Percentiles rank a stretch among this genome's conserved stretches.
phyloP scores from a whole-genome alignment of 495 filamentous ascomycete genomes.

The Penicillium daleae region DNA sequence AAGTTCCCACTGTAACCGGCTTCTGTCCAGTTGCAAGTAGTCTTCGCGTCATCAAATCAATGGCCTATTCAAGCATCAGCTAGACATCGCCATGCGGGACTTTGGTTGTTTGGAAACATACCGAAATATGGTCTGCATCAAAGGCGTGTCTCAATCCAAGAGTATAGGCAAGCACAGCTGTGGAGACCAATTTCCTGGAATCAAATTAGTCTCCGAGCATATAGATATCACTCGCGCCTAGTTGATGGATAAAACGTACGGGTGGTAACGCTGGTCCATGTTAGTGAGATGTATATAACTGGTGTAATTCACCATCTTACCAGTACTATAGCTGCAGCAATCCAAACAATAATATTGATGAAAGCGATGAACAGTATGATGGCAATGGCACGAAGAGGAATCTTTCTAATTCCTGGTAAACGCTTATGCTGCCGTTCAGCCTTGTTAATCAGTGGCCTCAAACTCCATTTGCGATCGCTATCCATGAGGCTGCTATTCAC shows the following conservation, averaged over 20 bases:
- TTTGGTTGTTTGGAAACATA: slow-evolving; percentile 25
- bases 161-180: slow-evolving; percentile 83
- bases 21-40: slow-evolving; percentile 85
- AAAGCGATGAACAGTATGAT: slow-evolving; percentile 68
- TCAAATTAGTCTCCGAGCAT: background rate
- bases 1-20: slow-evolving; percentile 94
- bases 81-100: background rate
- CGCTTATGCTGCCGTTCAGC: slow-evolving; percentile 49
- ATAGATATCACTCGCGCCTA: no score
- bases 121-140: slow-evolving; percentile 93
- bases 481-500: slow-evolving; percentile 23
- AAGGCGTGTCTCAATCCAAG: slow-evolving; percentile 92
- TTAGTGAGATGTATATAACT: slow-evolving; percentile 8
- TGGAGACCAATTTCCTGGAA: slow-evolving; percentile 65
- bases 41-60: slow-evolving; percentile 92
- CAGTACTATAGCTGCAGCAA: slow-evolving; percentile 69
- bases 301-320: slow-evolving; percentile 33
- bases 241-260: slow-evolving; percentile 28
- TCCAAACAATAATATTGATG: slow-evolving; percentile 75
- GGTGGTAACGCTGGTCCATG: slow-evolving; percentile 36
- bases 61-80: slow-evolving; percentile 59
- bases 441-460: slow-evolving; percentile 37
- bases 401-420: slow-evolving; percentile 53
- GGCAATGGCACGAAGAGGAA: slow-evolving; percentile 67
- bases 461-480: slow-evolving; percentile 37